Base-by-base conservation (phyloP, 495 filamentous ascomycete genomes). In the Aspergillus bridgeri region DNA sequence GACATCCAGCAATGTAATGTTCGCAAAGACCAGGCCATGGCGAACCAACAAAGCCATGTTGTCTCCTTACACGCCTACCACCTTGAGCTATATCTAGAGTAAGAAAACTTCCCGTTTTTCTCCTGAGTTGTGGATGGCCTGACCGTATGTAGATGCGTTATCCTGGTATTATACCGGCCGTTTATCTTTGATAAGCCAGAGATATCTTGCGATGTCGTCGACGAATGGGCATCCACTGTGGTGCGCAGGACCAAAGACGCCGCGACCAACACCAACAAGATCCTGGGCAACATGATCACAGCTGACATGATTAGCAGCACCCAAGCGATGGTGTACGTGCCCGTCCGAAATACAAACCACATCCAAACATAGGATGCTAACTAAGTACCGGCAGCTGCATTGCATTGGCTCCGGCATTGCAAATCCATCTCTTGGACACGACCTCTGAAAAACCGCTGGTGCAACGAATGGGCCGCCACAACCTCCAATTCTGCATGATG, bases 401-500 rank as follows among this genome's bases (percentile, higher is more conserved):
- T 46, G 33, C 33, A 5, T 22, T 55, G 8, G 42, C 46, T 20
- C 53, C 53, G 29, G 17, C 53, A 22, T 45, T 55, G 23, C 53
- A 55, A 55, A 55, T 55, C 27, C 53, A 55, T 29, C n/a, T 55
- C 19, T 21, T 45, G 1, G 33, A 55, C 22, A n/a, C 13, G 1
- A n/a, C 11, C 18, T 55, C 53, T 18, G 13, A 11, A 9, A 44
- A 25, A n/a, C 33, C 5, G 38, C 42, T 45, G 19, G 53, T 55
- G 11, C 53, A 46, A 55, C 53, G 53, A 15, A 15, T 55, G 17
- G 53, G 33, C 33, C 2, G 38, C 24, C 38, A 45, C 6, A 18
- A 55, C 11, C 42, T 55, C 5, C 33, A 55, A 5, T 24, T 55
- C 15, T 55, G 53, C 19, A 55, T 55, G 53, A 44, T 55, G 27